These are phyloP conservation scores for Diutina rugosa DNA, from an alignment of 1,139 yeast species.

Conservation along the genomic window DNA sequence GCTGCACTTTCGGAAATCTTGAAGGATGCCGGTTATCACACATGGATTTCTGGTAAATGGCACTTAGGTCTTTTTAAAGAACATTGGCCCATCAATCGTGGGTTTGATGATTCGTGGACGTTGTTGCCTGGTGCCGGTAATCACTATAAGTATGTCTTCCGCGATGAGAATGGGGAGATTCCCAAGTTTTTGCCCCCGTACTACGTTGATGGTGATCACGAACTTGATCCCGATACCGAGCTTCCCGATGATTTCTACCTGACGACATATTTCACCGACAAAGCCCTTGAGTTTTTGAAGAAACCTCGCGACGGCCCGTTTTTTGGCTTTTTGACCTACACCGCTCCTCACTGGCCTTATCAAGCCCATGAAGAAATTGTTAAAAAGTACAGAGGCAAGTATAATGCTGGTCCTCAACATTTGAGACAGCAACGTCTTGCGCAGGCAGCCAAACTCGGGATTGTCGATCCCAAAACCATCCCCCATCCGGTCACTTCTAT, in stretches of 20 bases:
- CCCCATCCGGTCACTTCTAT: conserved; percentile 35
- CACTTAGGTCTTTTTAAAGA: conserved; percentile 39
- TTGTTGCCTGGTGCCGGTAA: conserved; percentile 48
- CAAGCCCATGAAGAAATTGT: conserved; percentile 39
- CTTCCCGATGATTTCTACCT: conserved; percentile 37
- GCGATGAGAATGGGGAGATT: conserved; percentile 13
- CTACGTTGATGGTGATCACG: conserved; percentile 22
- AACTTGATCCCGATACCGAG: conserved; percentile 17
- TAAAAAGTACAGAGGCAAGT: conserved; percentile 34
- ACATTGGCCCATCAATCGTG: conserved; percentile 37
- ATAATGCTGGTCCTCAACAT: conserved; percentile 35
- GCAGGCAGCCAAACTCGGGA: conserved; percentile 28
- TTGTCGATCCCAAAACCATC: conserved; percentile 26
- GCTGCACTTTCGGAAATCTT: conserved; percentile 42
- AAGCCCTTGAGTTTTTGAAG: conserved; percentile 22
- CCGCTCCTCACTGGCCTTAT: conserved; percentile 54
- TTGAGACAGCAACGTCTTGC: conserved; percentile 25
- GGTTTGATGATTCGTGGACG: conserved; percentile 38
- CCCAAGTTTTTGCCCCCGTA: conserved; percentile 19
- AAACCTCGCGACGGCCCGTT: conserved; percentile 30
- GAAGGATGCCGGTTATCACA: conserved; percentile 32
- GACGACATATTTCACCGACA: conserved; percentile 31
- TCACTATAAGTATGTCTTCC: conserved; percentile 37
- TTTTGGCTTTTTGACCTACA: conserved; percentile 38
- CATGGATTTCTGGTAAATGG: conserved; percentile 45